Percentiles rank a stretch among this genome's conserved stretches.
Evolutionary conservation across 495 filamentous ascomycete genomes (phyloP).

Genomic region (Terfezia claveryi): DNA sequence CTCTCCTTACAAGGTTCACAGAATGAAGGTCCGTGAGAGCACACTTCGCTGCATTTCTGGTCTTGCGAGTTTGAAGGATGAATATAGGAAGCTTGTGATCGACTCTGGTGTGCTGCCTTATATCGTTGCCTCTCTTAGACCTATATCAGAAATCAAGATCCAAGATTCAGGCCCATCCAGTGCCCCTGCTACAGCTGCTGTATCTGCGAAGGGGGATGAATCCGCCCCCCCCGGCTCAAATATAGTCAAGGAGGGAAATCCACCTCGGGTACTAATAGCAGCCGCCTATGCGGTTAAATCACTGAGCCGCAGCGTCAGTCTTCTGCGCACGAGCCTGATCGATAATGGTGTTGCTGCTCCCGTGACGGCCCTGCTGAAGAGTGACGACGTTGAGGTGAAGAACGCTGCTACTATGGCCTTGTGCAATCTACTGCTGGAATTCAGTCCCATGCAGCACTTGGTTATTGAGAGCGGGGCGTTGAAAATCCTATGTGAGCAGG

Average conservation of each 20-base stretch:
- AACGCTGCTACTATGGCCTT: constrained; percentile 63
- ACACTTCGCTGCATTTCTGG: constrained; percentile 60
- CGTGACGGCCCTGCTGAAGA: constrained; percentile 50
- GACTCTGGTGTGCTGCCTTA: constrained; percentile 58
- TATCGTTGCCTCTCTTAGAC: constrained; percentile 62
- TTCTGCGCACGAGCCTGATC: constrained; percentile 64
- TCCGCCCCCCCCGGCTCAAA: constrained; percentile 11
- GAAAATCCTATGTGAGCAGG: constrained; percentile 60
- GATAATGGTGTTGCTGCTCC: constrained; percentile 65
- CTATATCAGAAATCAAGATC: constrained; percentile 11
- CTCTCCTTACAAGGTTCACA: constrained; percentile 30
- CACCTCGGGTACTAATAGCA: constrained; percentile 51
- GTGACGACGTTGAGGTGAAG: constrained; percentile 59
- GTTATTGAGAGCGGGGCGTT: constrained; percentile 58
- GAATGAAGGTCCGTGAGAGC: constrained; percentile 53
- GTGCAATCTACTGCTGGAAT: constrained; percentile 64
- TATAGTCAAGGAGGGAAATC: constrained; percentile 21
- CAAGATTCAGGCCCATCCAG: too few relatives aligned
- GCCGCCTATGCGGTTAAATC: constrained; percentile 61
- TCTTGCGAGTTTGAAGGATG: constrained; percentile 58
- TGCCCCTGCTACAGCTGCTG: constrained; percentile 22
- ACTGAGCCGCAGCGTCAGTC: constrained; percentile 61
- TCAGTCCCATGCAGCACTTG: constrained; percentile 72
- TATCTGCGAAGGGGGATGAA: constrained; percentile 1
- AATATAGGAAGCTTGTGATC: constrained; percentile 62